A percentile compares a stretch with the other conserved stretches of the same genome.
These are phyloP conservation scores for Hymenoscyphus linearis DNA, from an alignment of 2,329 filamentous ascomycete species.

Conservation along the genomic window DNA sequence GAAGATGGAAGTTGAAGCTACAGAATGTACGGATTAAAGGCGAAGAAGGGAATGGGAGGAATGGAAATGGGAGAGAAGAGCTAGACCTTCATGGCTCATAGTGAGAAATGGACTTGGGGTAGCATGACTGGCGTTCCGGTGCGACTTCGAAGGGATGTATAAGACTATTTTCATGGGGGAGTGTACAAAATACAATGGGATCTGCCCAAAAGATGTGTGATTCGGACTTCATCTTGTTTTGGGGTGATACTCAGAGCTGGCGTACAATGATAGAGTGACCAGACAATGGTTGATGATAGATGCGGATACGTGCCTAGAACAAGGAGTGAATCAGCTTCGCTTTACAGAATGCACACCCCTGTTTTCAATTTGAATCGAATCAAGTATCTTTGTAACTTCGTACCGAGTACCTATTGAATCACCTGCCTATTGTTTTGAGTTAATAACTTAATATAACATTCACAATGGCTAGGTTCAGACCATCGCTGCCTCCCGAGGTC, in stretches of 20 bases:
- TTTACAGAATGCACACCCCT: not conserved
- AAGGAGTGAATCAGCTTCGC: not conserved
- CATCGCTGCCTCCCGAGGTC: too few species aligned
- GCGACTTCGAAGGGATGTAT: not conserved
- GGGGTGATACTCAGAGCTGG: not conserved
- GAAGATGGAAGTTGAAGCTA: not conserved
- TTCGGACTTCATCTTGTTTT: not conserved
- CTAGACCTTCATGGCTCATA: not conserved
- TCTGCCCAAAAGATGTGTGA: not conserved
- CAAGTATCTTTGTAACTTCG: too few species aligned
- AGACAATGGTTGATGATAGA: not conserved
- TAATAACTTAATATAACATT: too few species aligned
- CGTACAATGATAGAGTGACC: not conserved
- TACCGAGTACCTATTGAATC: too few species aligned
- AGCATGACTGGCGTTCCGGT: not conserved
- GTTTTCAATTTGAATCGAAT: not conserved
- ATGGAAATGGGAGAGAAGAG: not conserved
- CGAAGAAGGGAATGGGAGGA: not conserved
- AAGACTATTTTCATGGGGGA: not conserved
- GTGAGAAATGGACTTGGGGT: slow-evolving; percentile 12
- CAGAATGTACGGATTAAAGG: not conserved
- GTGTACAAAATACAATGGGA: slow-evolving; percentile 2
- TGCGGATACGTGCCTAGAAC: not conserved
- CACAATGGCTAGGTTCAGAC: too few species aligned
- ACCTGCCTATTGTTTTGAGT: too few species aligned